Evolutionary conservation across 169 alveolate genomes (phyloP), one percentile per base, ranked within the genome.

Genomic region (Babesia caballi): DNA sequence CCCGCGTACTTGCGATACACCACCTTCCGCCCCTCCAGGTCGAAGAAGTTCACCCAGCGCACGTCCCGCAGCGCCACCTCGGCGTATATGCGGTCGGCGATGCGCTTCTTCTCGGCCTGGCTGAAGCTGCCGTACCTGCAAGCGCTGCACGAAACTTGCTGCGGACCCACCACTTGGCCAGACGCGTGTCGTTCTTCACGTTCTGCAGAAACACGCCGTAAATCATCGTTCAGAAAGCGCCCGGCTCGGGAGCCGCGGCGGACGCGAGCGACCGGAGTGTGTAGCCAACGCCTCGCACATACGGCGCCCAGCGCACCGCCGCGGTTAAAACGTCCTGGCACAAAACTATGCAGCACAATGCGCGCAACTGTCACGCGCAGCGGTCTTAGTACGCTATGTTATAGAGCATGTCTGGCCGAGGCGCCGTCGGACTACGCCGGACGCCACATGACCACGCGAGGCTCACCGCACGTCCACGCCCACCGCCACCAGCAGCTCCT

Each of bases 201-300:
- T 81, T 81, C 51, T 81, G 88, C 17, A 81, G 21, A 33, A 81
- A 65, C n/a, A 81, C 60, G 21, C 83, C 88, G 51, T 71, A 70
- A 63, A 81, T 81, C 88, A 81, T 81, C 28, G 44, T 78, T 44
- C 4, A 36, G 32, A 30, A 49, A 44, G 44, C 14, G 33, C 19
- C 17, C 5, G 9, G n/a, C 4, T 2, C 33, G 44, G 44, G n/a
- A 5, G 15, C 44, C n/a, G n/a, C 44, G 44, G 7, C 44, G 44
- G 44, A 38, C 44, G 44, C 2, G 2, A 5, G 15, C 14, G 7
- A 3, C 2, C 4, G 44, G 7, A 38, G 44, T 38, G 44, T 38
- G 44, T 38, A 38, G 4, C n/a, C 44, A 38, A 38, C n/a, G n/a
- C n/a, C n/a, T n/a, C n/a, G n/a, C n/a, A n/a, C n/a, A n/a, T n/a